Evolutionary conservation across 805 yeast genomes (phyloP).

Genomic region (Tetrapisispora namnaoensis): DNA sequence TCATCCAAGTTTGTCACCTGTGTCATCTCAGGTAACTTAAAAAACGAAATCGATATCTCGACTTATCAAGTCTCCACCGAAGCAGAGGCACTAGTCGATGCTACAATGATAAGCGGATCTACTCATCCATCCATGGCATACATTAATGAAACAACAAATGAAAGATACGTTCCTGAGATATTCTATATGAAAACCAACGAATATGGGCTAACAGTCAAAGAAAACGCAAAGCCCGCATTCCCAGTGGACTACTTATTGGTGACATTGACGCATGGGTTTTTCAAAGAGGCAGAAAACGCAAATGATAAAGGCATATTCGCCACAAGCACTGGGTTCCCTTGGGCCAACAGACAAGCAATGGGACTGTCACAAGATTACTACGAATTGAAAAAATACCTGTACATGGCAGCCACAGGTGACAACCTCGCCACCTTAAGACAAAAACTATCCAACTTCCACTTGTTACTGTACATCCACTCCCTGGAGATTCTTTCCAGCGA

Average conservation of each 20-base stretch:
- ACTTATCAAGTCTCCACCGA: constrained; percentile 82
- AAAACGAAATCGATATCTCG: constrained; percentile 83
- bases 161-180: constrained; percentile 89
- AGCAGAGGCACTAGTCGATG: constrained; percentile 81
- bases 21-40: constrained; percentile 78
- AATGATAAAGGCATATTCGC: constrained; percentile 39
- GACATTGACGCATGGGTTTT: constrained; percentile 88
- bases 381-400: constrained; percentile 43
- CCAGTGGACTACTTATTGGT: constrained; percentile 88
- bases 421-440: constrained; percentile 29
- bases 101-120: constrained; percentile 77
- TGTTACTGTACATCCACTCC: constrained; percentile 47
- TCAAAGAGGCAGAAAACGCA: constrained; percentile 34
- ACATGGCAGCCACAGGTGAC: constrained; percentile 17
- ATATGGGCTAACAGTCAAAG: constrained; percentile 78
- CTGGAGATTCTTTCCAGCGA: constrained; percentile 46
- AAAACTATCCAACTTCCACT: constrained; percentile 63
- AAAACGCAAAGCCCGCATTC: constrained; percentile 81
- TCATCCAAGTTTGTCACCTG: constrained; percentile 92
- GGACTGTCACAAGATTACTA: constrained; percentile 64
- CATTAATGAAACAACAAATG: constrained; percentile 61
- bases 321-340: constrained; percentile 43
- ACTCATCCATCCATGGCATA: constrained; percentile 84
- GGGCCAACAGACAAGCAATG: constrained; percentile 69
- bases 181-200: constrained; percentile 79